Conservation (phyloP, 2,329 filamentous ascomycete genomes). For the Salinomyces thailandicus region DNA sequence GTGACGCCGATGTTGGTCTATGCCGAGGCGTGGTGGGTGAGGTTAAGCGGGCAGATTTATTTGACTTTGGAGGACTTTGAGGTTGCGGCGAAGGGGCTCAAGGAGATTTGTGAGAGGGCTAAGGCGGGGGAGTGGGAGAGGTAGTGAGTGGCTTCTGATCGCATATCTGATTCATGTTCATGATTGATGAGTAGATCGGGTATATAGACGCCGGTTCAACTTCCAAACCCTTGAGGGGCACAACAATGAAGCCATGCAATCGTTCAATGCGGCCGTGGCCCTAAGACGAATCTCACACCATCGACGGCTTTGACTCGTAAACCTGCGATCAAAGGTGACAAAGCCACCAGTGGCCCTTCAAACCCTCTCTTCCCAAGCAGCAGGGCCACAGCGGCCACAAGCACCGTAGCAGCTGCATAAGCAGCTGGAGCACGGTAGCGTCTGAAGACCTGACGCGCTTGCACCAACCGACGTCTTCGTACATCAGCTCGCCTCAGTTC, state of each 20-base stretch:
- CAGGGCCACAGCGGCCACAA: slow-evolving; percentile 55
- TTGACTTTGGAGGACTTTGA: slow-evolving; percentile 71
- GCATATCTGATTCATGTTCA: too few species aligned
- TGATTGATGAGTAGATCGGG: too few species aligned
- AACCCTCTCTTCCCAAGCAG: not conserved
- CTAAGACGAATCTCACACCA: too few species aligned
- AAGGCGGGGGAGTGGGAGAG: slow-evolving; percentile 33
- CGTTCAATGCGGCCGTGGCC: too few species aligned
- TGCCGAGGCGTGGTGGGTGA: slow-evolving; percentile 53
- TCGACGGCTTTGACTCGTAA: too few species aligned
- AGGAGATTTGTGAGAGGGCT: slow-evolving; percentile 45
- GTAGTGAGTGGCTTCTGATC: too few species aligned
- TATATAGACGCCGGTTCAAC: too few species aligned
- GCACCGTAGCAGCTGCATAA: slow-evolving; percentile 43
- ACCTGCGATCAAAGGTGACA: too few species aligned
- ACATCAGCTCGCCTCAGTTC: slow-evolving; percentile 60
- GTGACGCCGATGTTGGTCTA: slow-evolving; percentile 58
- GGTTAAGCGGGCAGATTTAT: slow-evolving; percentile 75
- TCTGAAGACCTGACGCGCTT: slow-evolving; percentile 39
- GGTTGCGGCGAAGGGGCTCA: slow-evolving; percentile 52
- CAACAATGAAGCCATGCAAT: too few species aligned
- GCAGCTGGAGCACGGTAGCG: slow-evolving; percentile 55
- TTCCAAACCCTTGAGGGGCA: too few species aligned
- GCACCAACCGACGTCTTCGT: slow-evolving; percentile 38
- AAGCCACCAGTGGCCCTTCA: too few species aligned